Conservation (phyloP, 345 rosid species). For the Diplotaxis tenuifolia region DNA sequence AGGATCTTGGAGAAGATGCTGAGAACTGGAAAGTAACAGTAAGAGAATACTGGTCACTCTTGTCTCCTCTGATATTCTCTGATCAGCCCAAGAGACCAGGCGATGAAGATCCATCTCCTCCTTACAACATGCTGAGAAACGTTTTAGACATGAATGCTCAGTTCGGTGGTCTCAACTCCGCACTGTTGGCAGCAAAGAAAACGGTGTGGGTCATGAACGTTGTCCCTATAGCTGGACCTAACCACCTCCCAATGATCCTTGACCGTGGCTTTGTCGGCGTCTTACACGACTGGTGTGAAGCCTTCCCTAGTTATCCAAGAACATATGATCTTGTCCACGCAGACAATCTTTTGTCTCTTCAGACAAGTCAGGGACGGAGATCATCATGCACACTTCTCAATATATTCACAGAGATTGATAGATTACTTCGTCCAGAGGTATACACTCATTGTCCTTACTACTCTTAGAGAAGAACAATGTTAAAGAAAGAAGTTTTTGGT, state of each 20-base stretch:
- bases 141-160: conserved; percentile 96
- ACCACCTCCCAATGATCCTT: conserved; percentile 81
- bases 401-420: conserved; percentile 79
- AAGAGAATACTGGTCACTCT: conserved; percentile 86
- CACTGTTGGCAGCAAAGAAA: conserved; percentile 74
- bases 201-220: conserved; percentile 98
- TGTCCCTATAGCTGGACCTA: conserved; percentile 79
- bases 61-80: conserved; percentile 94
- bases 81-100: conserved; percentile 99
- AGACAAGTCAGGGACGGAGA: conserved; percentile 43
- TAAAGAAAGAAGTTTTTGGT: neutral
- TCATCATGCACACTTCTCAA: conserved; percentile 54
- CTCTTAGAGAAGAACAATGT: neutral
- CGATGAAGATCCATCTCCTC: conserved; percentile 98
- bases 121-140: conserved; percentile 94
- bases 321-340: conserved; percentile 94
- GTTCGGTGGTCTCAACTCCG: conserved; percentile 86
- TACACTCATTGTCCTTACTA: neutral
- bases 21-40: conserved; percentile 60
- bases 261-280: conserved; percentile 96
- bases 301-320: conserved; percentile 95
- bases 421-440: conserved; percentile 99
- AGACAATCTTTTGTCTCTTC: conserved; percentile 73
- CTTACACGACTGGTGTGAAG: conserved; percentile 93
- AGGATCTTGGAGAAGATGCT: conserved; percentile 64